These are phyloP conservation scores for Ceratorhiza oryzae-sativae DNA, from an alignment of 1,284 basidiomycete genomes.

Conservation along the genomic window DNA sequence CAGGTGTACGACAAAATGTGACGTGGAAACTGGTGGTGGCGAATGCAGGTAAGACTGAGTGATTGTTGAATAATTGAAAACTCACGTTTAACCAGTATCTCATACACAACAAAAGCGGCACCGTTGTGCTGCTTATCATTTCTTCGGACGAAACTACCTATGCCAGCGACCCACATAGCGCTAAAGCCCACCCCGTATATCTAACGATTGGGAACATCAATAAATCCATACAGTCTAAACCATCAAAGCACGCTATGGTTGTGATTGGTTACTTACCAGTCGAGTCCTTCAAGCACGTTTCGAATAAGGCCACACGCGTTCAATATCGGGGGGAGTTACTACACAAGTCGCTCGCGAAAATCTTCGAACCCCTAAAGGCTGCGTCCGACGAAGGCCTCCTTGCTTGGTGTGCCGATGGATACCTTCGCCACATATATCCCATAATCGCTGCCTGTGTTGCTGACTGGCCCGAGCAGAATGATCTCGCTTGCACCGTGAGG, in stretches of 20 bases:
- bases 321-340: not conserved
- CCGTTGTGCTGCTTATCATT: not conserved
- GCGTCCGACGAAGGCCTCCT: constrained; percentile 2
- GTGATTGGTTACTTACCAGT: constrained; percentile 38
- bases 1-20: constrained; percentile 4
- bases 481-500: not conserved
- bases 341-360: constrained; percentile 35
- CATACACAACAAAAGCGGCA: not conserved
- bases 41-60: not conserved
- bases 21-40: constrained; percentile 7
- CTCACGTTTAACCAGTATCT: not conserved
- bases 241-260: constrained; percentile 14
- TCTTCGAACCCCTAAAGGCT: constrained; percentile 29
- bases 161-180: not conserved
- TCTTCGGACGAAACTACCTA: not conserved
- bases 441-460: constrained; percentile 16
- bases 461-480: constrained; percentile 26
- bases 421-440: constrained; percentile 36
- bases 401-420: constrained; percentile 22
- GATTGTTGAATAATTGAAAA: too few species aligned
- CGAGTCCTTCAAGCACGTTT: not conserved
- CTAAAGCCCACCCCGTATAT: not conserved
- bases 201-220: constrained; percentile 33
- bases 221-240: constrained; percentile 21
- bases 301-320: not conserved